phyloP scores from a whole-genome alignment of 441 rosid species.

The Flueggea neowawraea region DNA sequence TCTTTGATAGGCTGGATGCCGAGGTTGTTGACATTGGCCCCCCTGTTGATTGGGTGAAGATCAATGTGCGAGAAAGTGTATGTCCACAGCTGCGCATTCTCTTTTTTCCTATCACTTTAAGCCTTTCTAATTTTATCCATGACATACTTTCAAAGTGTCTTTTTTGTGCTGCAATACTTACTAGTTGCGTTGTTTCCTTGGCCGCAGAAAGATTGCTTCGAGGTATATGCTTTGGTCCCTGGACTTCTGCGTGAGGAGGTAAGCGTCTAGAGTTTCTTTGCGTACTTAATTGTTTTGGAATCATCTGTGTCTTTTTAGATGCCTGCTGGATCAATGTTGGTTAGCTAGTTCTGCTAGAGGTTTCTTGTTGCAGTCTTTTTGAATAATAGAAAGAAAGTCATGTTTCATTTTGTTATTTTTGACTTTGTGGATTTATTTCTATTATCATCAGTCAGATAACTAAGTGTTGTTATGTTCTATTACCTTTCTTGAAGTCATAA shows the following conservation, averaged over 20 bases:
- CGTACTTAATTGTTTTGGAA: no score
- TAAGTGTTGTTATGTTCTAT: no score
- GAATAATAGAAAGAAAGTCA: no score
- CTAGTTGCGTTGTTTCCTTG: slow-evolving; percentile 12
- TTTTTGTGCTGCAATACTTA: slow-evolving; percentile 23
- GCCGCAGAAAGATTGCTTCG: slow-evolving; percentile 74
- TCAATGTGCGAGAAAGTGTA: slow-evolving; percentile 72
- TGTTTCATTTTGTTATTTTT: no score
- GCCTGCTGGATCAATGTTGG: background rate
- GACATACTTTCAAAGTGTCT: background rate
- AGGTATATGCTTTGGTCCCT: slow-evolving; percentile 86
- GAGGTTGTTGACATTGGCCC: slow-evolving; percentile 73
- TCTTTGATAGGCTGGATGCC: slow-evolving; percentile 34
- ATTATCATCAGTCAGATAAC: no score
- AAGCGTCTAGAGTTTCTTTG: slow-evolving; percentile 20
- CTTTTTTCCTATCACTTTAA: background rate
- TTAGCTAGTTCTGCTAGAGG: background rate
- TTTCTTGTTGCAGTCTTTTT: no score
- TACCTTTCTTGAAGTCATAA: no score
- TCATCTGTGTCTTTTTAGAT: background rate
- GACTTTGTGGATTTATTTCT: no score
- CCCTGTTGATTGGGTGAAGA: slow-evolving; percentile 95
- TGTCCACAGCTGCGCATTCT: slow-evolving; percentile 16
- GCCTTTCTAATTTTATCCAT: slow-evolving; percentile 1
- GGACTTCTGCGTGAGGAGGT: slow-evolving; percentile 93